These are phyloP conservation scores for Ampelomyces quisqualis DNA, from an alignment of 2,329 filamentous ascomycete species.

Conservation along the genomic window DNA sequence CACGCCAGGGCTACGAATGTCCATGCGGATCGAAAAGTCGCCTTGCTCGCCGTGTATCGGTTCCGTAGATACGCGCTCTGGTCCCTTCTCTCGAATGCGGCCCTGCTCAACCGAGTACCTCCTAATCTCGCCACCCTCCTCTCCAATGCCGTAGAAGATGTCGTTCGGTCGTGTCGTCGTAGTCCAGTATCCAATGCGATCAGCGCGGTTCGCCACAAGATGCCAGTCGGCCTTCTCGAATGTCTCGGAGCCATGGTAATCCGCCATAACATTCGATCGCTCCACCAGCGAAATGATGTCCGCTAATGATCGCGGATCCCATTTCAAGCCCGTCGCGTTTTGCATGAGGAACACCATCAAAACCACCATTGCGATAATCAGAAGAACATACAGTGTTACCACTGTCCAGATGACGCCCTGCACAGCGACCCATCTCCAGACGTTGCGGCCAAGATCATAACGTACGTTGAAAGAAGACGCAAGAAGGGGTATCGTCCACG, in stretches of 20 bases:
- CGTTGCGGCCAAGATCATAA: slow-evolving; percentile 57
- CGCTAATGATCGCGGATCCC: slow-evolving; percentile 80
- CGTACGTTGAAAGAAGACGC: slow-evolving; percentile 72
- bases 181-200: slow-evolving; percentile 85
- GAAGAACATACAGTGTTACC: slow-evolving; percentile 69
- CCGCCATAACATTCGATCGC: slow-evolving; percentile 73
- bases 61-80: slow-evolving; percentile 24
- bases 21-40: slow-evolving; percentile 51
- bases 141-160: slow-evolving; percentile 79
- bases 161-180: slow-evolving; percentile 63
- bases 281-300: slow-evolving; percentile 78
- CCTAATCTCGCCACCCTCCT: slow-evolving; percentile 55
- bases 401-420: slow-evolving; percentile 77
- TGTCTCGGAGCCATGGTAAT: slow-evolving; percentile 70
- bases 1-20: slow-evolving; percentile 54
- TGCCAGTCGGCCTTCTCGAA: slow-evolving; percentile 55
- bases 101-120: slow-evolving; percentile 55
- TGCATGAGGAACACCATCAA: slow-evolving; percentile 66
- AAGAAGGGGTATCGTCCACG: slow-evolving; percentile 79
- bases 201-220: slow-evolving; percentile 59
- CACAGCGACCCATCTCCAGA: slow-evolving; percentile 79
- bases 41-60: slow-evolving; percentile 10
- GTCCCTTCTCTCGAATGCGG: slow-evolving; percentile 50
- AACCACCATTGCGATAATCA: slow-evolving; percentile 59
- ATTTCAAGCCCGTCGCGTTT: slow-evolving; percentile 72